These are phyloP conservation scores for Gamarada debralockiae DNA, from an alignment of 495 filamentous ascomycete species.

Conservation along the genomic window DNA sequence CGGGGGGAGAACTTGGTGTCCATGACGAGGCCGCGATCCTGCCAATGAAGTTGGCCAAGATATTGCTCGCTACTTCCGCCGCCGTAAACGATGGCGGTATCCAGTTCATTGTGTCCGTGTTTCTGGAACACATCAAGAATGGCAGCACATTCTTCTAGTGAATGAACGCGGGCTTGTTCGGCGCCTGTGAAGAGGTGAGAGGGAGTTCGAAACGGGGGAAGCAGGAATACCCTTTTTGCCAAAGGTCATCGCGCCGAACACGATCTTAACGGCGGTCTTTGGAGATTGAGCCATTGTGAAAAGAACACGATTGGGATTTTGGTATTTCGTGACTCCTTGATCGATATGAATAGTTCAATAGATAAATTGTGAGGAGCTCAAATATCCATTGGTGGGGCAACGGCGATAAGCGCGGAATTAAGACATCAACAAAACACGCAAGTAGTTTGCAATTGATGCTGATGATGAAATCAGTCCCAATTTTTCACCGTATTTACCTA, in stretches of 20 bases:
- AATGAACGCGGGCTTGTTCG: conserved; percentile 11
- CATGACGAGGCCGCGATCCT: conserved; percentile 44
- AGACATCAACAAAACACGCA: too few relatives aligned
- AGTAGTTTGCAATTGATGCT: too few relatives aligned
- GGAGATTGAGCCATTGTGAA: not conserved
- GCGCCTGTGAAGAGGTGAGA: not conserved
- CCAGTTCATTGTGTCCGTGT: conserved; percentile 53
- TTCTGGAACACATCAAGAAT: conserved; percentile 51
- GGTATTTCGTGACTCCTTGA: not conserved
- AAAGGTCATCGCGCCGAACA: conserved; percentile 27
- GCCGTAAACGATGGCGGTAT: conserved; percentile 53
- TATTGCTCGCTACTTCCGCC: conserved; percentile 46
- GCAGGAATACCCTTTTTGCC: conserved; percentile 11
- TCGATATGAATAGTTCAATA: not conserved
- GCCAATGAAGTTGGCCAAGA: conserved; percentile 43
- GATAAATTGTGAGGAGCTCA: too few relatives aligned
- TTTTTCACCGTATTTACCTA: too few relatives aligned
- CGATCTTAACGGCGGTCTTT: conserved; percentile 2
- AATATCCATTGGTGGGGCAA: too few relatives aligned
- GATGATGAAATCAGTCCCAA: too few relatives aligned
- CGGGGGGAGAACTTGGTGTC: conserved; percentile 49
- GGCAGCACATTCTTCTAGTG: conserved; percentile 11
- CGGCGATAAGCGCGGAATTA: too few relatives aligned
- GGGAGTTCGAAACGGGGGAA: not conserved
- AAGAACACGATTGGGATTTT: not conserved